Conservation (phyloP, 1,139 yeast species). For the Yamadazyma mexicana region DNA sequence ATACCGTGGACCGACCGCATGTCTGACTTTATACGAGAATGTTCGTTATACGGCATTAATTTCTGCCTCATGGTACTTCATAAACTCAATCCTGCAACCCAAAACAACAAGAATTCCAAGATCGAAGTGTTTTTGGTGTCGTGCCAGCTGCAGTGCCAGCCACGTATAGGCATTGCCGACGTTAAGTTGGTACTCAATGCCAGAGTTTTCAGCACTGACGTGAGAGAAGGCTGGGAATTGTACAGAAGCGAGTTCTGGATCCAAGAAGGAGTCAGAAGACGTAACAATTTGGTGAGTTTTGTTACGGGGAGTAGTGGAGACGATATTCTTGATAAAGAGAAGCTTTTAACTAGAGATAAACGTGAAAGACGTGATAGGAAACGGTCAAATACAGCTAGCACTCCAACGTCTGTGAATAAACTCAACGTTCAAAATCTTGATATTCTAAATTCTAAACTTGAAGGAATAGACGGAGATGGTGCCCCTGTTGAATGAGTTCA, state of each 20-base stretch:
- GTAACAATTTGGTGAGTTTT: conserved; percentile 45
- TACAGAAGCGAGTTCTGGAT: conserved; percentile 94
- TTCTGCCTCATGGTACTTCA: conserved; percentile 30
- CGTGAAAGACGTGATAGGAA: conserved; percentile 40
- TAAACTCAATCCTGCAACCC: conserved; percentile 35
- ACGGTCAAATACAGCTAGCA: conserved; percentile 18
- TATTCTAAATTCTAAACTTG: conserved; percentile 16
- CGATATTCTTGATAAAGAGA: conserved; percentile 22
- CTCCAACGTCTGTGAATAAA: conserved; percentile 15
- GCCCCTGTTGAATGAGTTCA: no score
- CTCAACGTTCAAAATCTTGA: conserved; percentile 31
- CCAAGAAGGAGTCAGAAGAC: conserved; percentile 73
- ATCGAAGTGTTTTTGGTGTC: conserved; percentile 45
- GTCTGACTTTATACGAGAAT: conserved; percentile 45
- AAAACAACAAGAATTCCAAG: conserved; percentile 31
- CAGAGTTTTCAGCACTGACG: conserved; percentile 75
- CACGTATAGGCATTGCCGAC: conserved; percentile 45
- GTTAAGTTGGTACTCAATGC: conserved; percentile 79
- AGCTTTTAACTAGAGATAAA: conserved; percentile 34
- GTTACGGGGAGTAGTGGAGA: conserved; percentile 20
- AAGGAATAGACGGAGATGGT: conserved; percentile 8
- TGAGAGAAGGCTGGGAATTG: conserved; percentile 93
- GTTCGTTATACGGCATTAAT: conserved; percentile 34
- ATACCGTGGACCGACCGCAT: conserved; percentile 55
- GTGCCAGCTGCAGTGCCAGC: conserved; percentile 49